Conservation (phyloP, 805 yeast species). For the Naumovozyma dairenensis region DNA sequence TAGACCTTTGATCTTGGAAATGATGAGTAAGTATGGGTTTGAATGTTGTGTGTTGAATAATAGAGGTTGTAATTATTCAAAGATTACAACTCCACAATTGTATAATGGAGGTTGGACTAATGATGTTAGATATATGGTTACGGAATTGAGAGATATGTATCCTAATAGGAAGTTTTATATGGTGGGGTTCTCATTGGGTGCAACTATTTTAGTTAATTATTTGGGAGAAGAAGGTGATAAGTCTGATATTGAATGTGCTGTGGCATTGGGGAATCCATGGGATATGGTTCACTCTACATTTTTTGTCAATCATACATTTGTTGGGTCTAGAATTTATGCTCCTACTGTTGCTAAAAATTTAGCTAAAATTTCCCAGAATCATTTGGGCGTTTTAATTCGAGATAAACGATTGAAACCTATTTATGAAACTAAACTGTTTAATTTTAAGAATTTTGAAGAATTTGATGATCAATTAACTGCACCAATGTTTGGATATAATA, state of each 20-base stretch:
- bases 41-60: slow-evolving; percentile 62
- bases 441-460: slow-evolving; percentile 33
- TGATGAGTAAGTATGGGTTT: slow-evolving; percentile 34
- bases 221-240: slow-evolving; percentile 52
- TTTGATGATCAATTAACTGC: slow-evolving; percentile 63
- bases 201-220: slow-evolving; percentile 59
- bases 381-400: slow-evolving; percentile 32
- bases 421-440: slow-evolving; percentile 18
- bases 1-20: slow-evolving; percentile 42
- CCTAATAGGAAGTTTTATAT: slow-evolving; percentile 59
- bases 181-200: slow-evolving; percentile 79
- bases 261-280: slow-evolving; percentile 64
- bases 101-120: slow-evolving; percentile 66
- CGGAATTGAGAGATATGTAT: slow-evolving; percentile 38
- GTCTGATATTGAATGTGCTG: slow-evolving; percentile 42
- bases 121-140: slow-evolving; percentile 51
- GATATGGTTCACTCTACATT: slow-evolving; percentile 46
- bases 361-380: slow-evolving; percentile 33
- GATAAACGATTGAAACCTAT: slow-evolving; percentile 15
- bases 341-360: slow-evolving; percentile 43
- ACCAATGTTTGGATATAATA: slow-evolving; percentile 52
- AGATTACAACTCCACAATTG: slow-evolving; percentile 56
- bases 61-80: slow-evolving; percentile 68
- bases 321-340: slow-evolving; percentile 41
- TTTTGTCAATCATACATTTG: slow-evolving; percentile 32